These are phyloP conservation scores for Jackrogersella minutella DNA, from an alignment of 495 filamentous ascomycete species.

Conservation along the genomic window DNA sequence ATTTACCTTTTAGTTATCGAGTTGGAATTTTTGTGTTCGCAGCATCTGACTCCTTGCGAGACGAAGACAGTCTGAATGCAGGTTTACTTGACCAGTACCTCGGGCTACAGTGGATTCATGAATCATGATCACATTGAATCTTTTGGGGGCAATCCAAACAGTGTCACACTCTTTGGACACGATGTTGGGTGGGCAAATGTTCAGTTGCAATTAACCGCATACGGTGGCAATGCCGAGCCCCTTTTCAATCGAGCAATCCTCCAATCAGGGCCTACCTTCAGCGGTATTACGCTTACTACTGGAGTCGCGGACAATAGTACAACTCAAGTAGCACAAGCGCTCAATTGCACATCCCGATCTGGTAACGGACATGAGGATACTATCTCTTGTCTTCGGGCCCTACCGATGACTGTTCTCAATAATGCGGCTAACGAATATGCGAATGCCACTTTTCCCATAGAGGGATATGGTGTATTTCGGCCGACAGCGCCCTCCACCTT, in stretches of 20 bases:
- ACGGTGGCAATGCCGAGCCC: not conserved
- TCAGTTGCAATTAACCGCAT: not conserved
- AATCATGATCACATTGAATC: not conserved
- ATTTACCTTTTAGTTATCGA: not conserved
- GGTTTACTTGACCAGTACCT: not conserved
- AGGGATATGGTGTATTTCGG: not conserved
- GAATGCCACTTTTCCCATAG: not conserved
- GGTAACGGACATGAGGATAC: not conserved
- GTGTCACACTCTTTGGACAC: not conserved
- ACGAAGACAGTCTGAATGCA: not conserved
- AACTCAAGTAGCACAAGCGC: not conserved
- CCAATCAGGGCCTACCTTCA: not conserved
- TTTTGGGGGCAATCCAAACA: not conserved
- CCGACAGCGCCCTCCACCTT: not conserved
- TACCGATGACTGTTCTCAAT: not conserved
- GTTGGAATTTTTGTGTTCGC: not conserved
- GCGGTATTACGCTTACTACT: not conserved
- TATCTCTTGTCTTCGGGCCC: not conserved
- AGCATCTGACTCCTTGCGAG: not conserved
- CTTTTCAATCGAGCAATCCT: not conserved
- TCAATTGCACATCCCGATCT: not conserved
- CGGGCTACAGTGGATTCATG: not conserved
- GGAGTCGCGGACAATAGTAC: not conserved
- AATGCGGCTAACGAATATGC: not conserved
- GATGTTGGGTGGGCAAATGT: not conserved